Base-by-base conservation (phyloP, 352 stramenopile species). In the Pythium apleroticum region DNA sequence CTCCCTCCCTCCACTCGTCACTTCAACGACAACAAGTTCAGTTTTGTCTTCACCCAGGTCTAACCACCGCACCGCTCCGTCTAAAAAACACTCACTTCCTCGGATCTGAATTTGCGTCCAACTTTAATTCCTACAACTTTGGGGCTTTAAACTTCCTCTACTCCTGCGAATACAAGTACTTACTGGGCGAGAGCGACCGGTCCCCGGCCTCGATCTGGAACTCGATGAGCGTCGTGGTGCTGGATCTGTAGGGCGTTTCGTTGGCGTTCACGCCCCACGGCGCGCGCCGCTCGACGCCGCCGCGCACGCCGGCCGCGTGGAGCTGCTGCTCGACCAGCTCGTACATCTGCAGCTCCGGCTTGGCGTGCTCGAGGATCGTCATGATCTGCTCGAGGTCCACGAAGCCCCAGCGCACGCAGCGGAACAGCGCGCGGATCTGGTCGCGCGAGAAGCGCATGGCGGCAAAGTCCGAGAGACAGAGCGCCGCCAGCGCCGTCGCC, bases 361-460 rank as follows among this genome's bases (percentile, higher is more conserved):
- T 74, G 2, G 81, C 69, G 15, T 56, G 67, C 57, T 74, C 61
- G 19, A 92, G 67, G 28, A 75, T 81, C 14, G 15, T 11, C 52
- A 88, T 80, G 53, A 90, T 89, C 62, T 88, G 77, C 37, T 74
- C 72, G 11, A 89, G 43, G 30, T 85, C 72, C 19, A 82, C 69
- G 49, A 80, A 92, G 52, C 76, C 80, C 83, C 81, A 90, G 11
- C 83, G 80, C 56, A 92, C 77, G 54, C 79, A 92, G 28, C 68
- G 60, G 41, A 90, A 87, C 28, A 90, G 57, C 25, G 66, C 53
- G 25, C 77, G 70, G 19, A 89, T 76, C 33, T 88, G 66, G 52
- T 75, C 67, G 22, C 79, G 48, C 5, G 62, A 57, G 33, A 65
- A 76, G 46, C 57, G 48, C 14, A 59, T 33, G 24, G 49, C 33